Base-by-base conservation (phyloP, 495 filamentous ascomycete genomes). In the Podospora pseudopauciseta region DNA sequence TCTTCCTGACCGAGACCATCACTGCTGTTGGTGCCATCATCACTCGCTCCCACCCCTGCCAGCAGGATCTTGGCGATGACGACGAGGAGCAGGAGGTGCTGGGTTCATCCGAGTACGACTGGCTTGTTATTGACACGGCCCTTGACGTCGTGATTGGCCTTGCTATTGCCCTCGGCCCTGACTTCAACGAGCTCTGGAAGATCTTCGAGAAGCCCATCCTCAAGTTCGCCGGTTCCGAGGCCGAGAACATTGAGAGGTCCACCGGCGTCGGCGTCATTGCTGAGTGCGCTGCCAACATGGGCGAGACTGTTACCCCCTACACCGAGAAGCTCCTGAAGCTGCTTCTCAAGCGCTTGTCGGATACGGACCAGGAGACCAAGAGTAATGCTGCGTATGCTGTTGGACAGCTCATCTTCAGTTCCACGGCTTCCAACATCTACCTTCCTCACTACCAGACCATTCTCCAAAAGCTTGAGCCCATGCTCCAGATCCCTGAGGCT, bases 21-120 rank as follows among this genome's bases (percentile, higher is more conserved):
- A 81, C 87, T 13, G 85, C 92, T 44, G 87, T 91, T 67, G 82
- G 87, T 62, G 88, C 88, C 72, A 89, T 97, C 75, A 89, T 97
- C 75, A 92, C 88, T 68, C 93, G 94, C 78, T 86, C 90, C 69
- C 95, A 99, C 83, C 88, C 91, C 67, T 97, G 93, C 82, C 95
- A 99, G 80, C 83, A 93, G 71, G 95, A 97, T 76, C 87, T 93
- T 54, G 91, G 86, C 20, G 89, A 90, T 63, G 92, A 92, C 60
- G 88, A 89, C 55, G 90, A 92, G 70, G 83, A 88, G 44, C 80
- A 87, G 53, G 87, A 87, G 63, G 83, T 87, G 28, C 81, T 88
- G 30, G 90, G 94, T 74, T 90, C 89, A 19, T 94, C 95, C 19
- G 95, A 99, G 82, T 97, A 94, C 75, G 95, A 98, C 80, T 98